Percentiles rank a stretch among this genome's conserved stretches.
phyloP scores from a whole-genome alignment of 306 rosid genomes.

The Fragaria nilgerrensis region DNA sequence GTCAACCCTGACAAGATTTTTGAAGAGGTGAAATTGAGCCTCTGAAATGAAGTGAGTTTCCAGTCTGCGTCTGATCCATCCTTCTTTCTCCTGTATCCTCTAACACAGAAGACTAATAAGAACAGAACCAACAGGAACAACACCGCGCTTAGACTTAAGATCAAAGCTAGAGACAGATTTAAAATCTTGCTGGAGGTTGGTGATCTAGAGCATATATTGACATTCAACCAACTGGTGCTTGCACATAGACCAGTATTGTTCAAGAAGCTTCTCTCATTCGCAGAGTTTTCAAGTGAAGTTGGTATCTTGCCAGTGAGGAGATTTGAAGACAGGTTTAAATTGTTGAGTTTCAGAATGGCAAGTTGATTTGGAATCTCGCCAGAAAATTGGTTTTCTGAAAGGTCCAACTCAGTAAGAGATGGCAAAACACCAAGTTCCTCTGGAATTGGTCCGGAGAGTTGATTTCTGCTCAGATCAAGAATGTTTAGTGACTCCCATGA shows the following conservation, averaged over 20 bases:
- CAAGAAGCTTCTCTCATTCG: slow-evolving; percentile 51
- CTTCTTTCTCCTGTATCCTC: slow-evolving; percentile 32
- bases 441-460: slow-evolving; percentile 50
- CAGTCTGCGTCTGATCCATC: slow-evolving; percentile 38
- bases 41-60: slow-evolving; percentile 72
- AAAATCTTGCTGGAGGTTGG: slow-evolving; percentile 35
- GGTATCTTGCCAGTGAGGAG: slow-evolving; percentile 56
- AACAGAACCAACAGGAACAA: slow-evolving; percentile 21
- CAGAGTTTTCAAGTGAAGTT: slow-evolving; percentile 35
- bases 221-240: slow-evolving; percentile 24
- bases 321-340: slow-evolving; percentile 54
- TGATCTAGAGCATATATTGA: slow-evolving; percentile 34
- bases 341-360: slow-evolving; percentile 10
- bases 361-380: slow-evolving; percentile 53
- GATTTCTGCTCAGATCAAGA: slow-evolving; percentile 50
- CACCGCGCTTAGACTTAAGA: slow-evolving; percentile 31
- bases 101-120: slow-evolving; percentile 21
- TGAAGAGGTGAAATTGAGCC: slow-evolving; percentile 51
- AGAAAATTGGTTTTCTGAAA: slow-evolving; percentile 61
- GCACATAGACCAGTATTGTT: slow-evolving; percentile 65
- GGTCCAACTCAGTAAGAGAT: slow-evolving; percentile 47
- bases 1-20: slow-evolving; percentile 49
- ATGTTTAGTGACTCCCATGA: no score
- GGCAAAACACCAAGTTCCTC: slow-evolving; percentile 36
- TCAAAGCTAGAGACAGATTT: slow-evolving; percentile 42